phyloP scores from a whole-genome alignment of 495 filamentous ascomycete genomes.

The Trichocladium uniseriatum region DNA sequence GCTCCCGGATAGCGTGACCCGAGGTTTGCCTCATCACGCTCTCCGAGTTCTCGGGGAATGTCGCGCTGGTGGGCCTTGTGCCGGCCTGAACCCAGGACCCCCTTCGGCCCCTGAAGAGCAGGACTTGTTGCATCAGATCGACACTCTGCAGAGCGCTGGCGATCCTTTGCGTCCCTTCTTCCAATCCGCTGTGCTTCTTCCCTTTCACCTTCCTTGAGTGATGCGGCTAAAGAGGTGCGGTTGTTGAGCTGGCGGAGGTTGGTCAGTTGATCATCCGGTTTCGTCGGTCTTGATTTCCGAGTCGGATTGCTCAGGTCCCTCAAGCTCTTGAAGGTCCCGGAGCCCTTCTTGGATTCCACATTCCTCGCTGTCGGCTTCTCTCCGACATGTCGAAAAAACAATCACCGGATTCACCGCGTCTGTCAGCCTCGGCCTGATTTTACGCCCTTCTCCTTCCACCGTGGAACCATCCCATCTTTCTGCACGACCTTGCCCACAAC shows the following conservation, averaged over 20 bases:
- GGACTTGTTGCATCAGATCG: slow-evolving; percentile 10
- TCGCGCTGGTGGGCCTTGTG: neutral
- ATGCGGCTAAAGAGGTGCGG: too few species aligned
- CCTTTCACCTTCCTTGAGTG: too few species aligned
- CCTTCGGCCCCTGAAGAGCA: neutral
- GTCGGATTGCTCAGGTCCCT: too few species aligned
- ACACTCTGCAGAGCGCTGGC: neutral
- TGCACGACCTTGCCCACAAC: neutral
- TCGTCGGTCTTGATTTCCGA: too few species aligned
- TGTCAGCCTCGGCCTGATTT: slow-evolving; percentile 2
- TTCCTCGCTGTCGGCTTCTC: neutral
- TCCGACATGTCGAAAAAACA: neutral
- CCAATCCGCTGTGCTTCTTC: neutral
- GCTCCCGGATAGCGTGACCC: slow-evolving; percentile 1
- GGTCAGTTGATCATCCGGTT: too few species aligned
- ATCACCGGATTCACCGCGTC: neutral
- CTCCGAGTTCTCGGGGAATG: too few species aligned
- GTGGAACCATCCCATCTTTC: neutral
- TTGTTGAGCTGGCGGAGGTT: neutral
- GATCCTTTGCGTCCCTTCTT: slow-evolving; percentile 5
- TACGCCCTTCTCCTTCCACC: neutral
- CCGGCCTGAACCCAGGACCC: neutral
- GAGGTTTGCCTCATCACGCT: too few species aligned
- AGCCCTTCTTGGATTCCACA: neutral
- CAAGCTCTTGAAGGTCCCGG: neutral